phyloP scores from a whole-genome alignment of 345 rosid genomes.

The Balakata baccata region DNA sequence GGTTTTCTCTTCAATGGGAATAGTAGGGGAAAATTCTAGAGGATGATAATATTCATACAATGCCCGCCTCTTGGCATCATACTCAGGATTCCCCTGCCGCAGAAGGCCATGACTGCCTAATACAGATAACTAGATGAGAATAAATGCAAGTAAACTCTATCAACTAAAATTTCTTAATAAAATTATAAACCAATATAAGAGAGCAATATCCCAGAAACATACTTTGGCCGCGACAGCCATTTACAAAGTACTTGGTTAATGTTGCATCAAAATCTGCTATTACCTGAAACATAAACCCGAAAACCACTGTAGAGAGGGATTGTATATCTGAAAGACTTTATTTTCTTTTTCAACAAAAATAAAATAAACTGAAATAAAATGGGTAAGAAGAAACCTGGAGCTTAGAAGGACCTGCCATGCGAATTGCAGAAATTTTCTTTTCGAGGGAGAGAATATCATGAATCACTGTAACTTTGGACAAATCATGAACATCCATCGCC shows the following conservation, averaged over 20 bases:
- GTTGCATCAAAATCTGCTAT: slow-evolving; percentile 91
- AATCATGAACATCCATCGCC: slow-evolving; percentile 19
- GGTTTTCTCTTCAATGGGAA: slow-evolving; percentile 73
- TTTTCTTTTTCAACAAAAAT: background rate
- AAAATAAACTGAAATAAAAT: too few species aligned
- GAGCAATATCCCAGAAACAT: slow-evolving; percentile 19
- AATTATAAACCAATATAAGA: background rate
- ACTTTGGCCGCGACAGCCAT: slow-evolving; percentile 69
- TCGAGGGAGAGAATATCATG: slow-evolving; percentile 43
- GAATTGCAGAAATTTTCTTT: slow-evolving; percentile 49
- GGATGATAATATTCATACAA: slow-evolving; percentile 73
- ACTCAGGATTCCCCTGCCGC: slow-evolving; percentile 70
- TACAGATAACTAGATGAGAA: slow-evolving; percentile 5
- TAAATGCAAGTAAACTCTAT: background rate
- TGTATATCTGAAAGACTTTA: too few species aligned
- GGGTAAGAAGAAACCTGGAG: slow-evolving; percentile 53
- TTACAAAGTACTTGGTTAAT: slow-evolving; percentile 55
- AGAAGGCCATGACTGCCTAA: slow-evolving; percentile 72
- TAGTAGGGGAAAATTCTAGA: slow-evolving; percentile 59
- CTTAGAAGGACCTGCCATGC: slow-evolving; percentile 63
- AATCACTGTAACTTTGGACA: slow-evolving; percentile 34
- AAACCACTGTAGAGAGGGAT: background rate
- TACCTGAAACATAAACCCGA: slow-evolving; percentile 31
- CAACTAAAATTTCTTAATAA: slow-evolving; percentile 1
- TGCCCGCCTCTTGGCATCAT: slow-evolving; percentile 68